Evolutionary conservation across 352 stramenopile genomes (phyloP).

Genomic region (Globisporangium solare): DNA sequence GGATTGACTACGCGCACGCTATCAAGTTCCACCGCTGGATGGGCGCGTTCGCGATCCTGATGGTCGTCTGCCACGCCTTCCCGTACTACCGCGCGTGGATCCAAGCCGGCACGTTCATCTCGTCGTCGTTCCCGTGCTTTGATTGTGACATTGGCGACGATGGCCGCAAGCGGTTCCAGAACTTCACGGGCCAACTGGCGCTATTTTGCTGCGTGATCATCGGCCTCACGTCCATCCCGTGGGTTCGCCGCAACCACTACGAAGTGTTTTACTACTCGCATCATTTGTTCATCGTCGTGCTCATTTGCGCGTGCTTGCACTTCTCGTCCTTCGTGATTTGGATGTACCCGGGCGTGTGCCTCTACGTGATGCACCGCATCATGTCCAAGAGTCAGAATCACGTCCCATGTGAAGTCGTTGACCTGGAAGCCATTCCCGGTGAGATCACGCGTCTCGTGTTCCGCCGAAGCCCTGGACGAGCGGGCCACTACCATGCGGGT

Average conservation of each 20-base stretch:
- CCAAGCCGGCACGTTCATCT: conserved; percentile 44
- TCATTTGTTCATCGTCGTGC: conserved; percentile 83
- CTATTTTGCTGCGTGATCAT: conserved; percentile 72
- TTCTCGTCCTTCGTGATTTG: conserved; percentile 81
- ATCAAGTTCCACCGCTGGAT: conserved; percentile 90
- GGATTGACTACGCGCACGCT: conserved; percentile 80
- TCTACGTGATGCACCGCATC: conserved; percentile 83
- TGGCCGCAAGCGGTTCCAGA: conserved; percentile 63
- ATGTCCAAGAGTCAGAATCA: conserved; percentile 60
- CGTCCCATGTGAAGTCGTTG: conserved; percentile 71
- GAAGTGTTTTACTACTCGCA: conserved; percentile 88
- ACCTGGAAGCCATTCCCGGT: conserved; percentile 77
- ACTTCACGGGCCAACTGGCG: conserved; percentile 72
- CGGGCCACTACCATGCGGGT: conserved; percentile 75
- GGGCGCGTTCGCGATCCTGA: conserved; percentile 60
- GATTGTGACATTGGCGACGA: conserved; percentile 63
- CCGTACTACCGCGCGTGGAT: conserved; percentile 77
- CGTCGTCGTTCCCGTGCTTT: conserved; percentile 55
- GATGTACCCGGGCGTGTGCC: conserved; percentile 76
- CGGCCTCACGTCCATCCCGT: conserved; percentile 62
- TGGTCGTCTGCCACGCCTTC: conserved; percentile 57
- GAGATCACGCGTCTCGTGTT: conserved; percentile 83
- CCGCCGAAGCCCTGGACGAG: conserved; percentile 62
- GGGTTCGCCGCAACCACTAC: conserved; percentile 75
- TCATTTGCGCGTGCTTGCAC: conserved; percentile 61